A percentile compares a stretch with the other conserved stretches of the same genome.
phyloP scores from a whole-genome alignment of 371 early-diverging fungal genomes.

The Umbelopsis sp. region DNA sequence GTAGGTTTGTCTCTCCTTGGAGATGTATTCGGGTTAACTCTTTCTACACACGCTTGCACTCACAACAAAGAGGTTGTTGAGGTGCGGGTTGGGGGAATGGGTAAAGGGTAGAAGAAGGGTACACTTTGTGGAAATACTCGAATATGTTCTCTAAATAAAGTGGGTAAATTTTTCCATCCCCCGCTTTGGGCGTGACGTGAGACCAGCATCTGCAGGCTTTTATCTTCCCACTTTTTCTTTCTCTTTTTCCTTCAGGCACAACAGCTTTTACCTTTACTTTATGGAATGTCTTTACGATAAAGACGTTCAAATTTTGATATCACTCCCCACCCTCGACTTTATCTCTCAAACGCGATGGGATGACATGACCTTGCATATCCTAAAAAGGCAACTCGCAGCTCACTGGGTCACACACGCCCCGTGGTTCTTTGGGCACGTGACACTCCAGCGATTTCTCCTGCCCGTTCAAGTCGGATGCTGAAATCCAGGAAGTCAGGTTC shows the following conservation, averaged over 20 bases:
- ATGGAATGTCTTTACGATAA: too few relatives aligned
- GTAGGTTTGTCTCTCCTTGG: not conserved
- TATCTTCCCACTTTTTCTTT: too few relatives aligned
- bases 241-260: too few relatives aligned
- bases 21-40: not conserved
- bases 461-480: not conserved
- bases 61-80: constrained; percentile 17
- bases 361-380: not conserved
- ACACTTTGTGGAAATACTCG: not conserved
- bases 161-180: too few relatives aligned
- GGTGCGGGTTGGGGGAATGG: constrained; percentile 1
- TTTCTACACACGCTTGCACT: constrained; percentile 9
- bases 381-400: not conserved
- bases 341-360: too few relatives aligned
- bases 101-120: not conserved
- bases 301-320: too few relatives aligned
- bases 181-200: too few relatives aligned
- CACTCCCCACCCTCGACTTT: too few relatives aligned
- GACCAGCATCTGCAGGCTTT: too few relatives aligned
- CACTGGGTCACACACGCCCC: not conserved
- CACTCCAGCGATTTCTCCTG: not conserved
- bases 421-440: not conserved
- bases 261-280: too few relatives aligned
- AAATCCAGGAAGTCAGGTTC: not conserved
- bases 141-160: too few relatives aligned